Conservation (phyloP, 805 yeast species). For the Lipomyces anomalus region DNA sequence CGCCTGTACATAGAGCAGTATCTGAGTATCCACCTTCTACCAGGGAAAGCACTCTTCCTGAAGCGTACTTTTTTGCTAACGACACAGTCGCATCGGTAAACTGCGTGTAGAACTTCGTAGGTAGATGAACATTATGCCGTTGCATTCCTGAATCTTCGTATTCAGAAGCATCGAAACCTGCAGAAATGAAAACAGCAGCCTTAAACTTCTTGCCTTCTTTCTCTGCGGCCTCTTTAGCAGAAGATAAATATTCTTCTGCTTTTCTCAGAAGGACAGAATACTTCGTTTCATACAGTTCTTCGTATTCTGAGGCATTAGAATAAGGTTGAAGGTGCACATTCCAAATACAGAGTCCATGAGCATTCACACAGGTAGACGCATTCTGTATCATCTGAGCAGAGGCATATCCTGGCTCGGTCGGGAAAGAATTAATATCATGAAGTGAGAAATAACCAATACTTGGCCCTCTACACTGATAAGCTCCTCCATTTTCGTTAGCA, state of each 20-base stretch:
- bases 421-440: constrained; percentile 82
- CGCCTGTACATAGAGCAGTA: constrained; percentile 72
- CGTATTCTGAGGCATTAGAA: constrained; percentile 58
- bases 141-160: constrained; percentile 81
- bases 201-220: constrained; percentile 41
- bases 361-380: constrained; percentile 72
- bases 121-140: constrained; percentile 74
- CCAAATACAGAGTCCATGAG: constrained; percentile 77
- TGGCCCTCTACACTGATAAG: constrained; percentile 36
- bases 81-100: constrained; percentile 70
- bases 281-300: constrained; percentile 51
- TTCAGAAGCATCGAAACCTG: constrained; percentile 86
- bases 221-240: constrained; percentile 19
- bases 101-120: constrained; percentile 67
- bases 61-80: constrained; percentile 56
- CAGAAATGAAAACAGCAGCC: constrained; percentile 65
- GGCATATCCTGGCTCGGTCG: constrained; percentile 75
- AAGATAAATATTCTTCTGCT: constrained; percentile 57
- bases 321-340: constrained; percentile 72
- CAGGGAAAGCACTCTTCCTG: constrained; percentile 59
- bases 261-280: constrained; percentile 58
- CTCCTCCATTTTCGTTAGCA: neutral
- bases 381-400: constrained; percentile 62
- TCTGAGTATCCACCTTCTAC: constrained; percentile 86
- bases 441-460: constrained; percentile 76